Evolutionary conservation across 2,329 filamentous ascomycete species (phyloP).

Genomic region (Coniochaeta sp.): DNA sequence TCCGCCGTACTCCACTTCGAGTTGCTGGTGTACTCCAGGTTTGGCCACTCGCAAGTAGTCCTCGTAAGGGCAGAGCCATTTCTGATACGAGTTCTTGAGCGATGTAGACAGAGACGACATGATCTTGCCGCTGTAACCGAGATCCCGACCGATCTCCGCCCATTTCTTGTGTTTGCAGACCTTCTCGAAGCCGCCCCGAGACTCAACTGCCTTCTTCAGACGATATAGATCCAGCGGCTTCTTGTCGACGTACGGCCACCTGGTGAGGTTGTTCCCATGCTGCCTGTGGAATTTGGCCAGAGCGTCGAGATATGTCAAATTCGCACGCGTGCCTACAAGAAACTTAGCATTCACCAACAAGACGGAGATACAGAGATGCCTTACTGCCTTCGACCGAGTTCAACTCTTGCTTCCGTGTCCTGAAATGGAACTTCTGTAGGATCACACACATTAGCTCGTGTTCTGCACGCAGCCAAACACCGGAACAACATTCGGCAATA

Average conservation of each 20-base stretch:
- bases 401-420: conserved; percentile 90
- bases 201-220: conserved; percentile 93
- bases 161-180: conserved; percentile 98
- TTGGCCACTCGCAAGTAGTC: conserved; percentile 88
- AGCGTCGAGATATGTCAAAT: conserved; percentile 92
- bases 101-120: conserved; percentile 98
- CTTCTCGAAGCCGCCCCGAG: conserved; percentile 87
- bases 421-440: conserved; percentile 84
- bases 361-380: conserved; percentile 23
- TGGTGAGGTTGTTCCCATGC: conserved; percentile 86
- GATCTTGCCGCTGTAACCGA: conserved; percentile 98
- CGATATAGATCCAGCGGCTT: conserved; percentile 92
- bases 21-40: conserved; percentile 90
- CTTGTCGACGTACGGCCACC: conserved; percentile 95
- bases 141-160: conserved; percentile 93
- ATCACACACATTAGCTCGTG: not conserved
- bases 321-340: conserved; percentile 74
- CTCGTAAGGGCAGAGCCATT: conserved; percentile 95
- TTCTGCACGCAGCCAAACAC: not conserved
- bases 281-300: conserved; percentile 96
- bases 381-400: conserved; percentile 97
- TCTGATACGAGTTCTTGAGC: conserved; percentile 94
- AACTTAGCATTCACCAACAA: conserved; percentile 24
- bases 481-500: not conserved
- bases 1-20: conserved; percentile 88